These are phyloP conservation scores for Populus pruinosa DNA, from an alignment of 345 rosid genomes.

Conservation along the genomic window DNA sequence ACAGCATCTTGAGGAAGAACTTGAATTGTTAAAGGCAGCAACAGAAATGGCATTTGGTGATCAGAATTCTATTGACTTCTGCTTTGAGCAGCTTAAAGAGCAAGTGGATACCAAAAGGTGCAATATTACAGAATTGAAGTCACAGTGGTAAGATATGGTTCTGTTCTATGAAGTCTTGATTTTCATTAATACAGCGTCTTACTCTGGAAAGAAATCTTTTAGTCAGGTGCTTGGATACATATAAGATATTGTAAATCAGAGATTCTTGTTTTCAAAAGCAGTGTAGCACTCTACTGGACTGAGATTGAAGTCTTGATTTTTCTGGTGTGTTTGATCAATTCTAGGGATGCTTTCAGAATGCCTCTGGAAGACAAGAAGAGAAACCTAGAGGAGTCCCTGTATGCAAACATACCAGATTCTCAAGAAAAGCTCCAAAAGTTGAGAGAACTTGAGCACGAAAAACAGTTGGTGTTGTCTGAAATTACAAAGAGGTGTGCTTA, in stretches of 20 bases:
- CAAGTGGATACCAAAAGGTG: slow-evolving; percentile 38
- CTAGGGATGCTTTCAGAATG: slow-evolving; percentile 51
- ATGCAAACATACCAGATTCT: slow-evolving; percentile 48
- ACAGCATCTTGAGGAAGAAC: slow-evolving; percentile 45
- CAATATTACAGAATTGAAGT: slow-evolving; percentile 40
- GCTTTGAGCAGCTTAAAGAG: slow-evolving; percentile 47
- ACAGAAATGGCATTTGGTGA: slow-evolving; percentile 52
- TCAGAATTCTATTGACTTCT: slow-evolving; percentile 41
- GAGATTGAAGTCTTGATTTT: neutral
- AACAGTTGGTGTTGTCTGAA: slow-evolving; percentile 49
- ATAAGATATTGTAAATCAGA: neutral
- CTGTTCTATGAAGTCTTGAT: neutral
- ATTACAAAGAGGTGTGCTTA: slow-evolving; percentile 46
- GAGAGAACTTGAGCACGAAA: slow-evolving; percentile 52
- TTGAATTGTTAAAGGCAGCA: slow-evolving; percentile 50
- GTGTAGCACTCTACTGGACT: too few relatives aligned
- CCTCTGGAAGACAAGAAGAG: slow-evolving; percentile 56
- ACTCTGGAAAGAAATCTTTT: neutral
- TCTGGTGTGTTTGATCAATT: slow-evolving; percentile 4
- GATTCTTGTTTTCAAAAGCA: too few relatives aligned
- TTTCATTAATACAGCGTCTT: neutral
- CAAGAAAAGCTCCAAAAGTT: slow-evolving; percentile 51
- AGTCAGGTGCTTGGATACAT: neutral
- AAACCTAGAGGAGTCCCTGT: slow-evolving; percentile 54
- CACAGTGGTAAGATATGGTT: slow-evolving; percentile 46